Conservation (phyloP, 208 protist genomes). For the Leishmania mexicana region DNA sequence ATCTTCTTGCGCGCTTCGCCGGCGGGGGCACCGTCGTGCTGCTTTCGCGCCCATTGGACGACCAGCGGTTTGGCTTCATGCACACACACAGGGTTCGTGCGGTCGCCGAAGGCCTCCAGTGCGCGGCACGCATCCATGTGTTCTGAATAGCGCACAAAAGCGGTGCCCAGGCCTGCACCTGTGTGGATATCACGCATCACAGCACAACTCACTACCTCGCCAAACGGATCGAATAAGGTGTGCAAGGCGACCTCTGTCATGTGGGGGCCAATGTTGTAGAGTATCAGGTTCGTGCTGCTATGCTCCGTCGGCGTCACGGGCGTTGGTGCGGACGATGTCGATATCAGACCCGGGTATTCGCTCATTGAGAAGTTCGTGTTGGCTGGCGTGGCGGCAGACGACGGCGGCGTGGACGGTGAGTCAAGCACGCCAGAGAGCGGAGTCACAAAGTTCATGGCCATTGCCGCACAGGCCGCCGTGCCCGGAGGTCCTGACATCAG, state of each 20-base stretch:
- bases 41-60: constrained; percentile 74
- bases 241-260: constrained; percentile 45
- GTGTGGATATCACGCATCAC: constrained; percentile 84
- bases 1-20: constrained; percentile 74
- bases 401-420: background rate
- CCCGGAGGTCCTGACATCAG: background rate
- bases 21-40: constrained; percentile 63
- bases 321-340: background rate
- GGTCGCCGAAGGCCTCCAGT: constrained; percentile 40
- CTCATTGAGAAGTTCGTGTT: background rate
- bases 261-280: constrained; percentile 45
- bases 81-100: constrained; percentile 9
- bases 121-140: constrained; percentile 52
- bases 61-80: constrained; percentile 33
- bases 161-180: constrained; percentile 68
- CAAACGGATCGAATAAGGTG: constrained; percentile 47
- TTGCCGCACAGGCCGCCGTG: background rate
- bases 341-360: background rate
- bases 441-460: background rate
- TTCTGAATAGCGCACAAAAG: constrained; percentile 74
- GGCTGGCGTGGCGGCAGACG: background rate
- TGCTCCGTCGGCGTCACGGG: constrained; percentile 21
- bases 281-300: constrained; percentile 67
- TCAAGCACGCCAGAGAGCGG: constrained; percentile 2
- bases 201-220: constrained; percentile 55